Percentiles rank a stretch among this genome's conserved stretches.
Evolutionary conservation across 169 alveolate genomes (phyloP).

Genomic region (Theileria orientalis): DNA sequence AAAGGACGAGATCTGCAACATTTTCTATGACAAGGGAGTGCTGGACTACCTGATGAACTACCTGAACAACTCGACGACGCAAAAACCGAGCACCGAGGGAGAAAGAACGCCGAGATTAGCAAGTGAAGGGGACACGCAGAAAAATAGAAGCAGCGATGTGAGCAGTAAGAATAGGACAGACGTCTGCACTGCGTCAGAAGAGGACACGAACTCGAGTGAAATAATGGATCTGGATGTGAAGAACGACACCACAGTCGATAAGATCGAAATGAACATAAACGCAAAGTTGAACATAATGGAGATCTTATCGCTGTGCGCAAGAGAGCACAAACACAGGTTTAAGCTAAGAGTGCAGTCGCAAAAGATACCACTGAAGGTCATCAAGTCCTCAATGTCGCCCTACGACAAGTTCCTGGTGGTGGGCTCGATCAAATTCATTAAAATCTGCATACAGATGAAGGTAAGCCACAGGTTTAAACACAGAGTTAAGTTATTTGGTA

Average conservation of each 20-base stretch:
- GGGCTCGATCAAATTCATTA: conserved; percentile 71
- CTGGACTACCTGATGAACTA: conserved; percentile 59
- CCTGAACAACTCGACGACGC: conserved; percentile 5
- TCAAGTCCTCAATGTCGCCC: conserved; percentile 61
- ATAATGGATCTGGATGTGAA: background rate
- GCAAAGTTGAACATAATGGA: conserved; percentile 72
- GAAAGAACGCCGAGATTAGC: background rate
- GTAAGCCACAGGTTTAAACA: background rate
- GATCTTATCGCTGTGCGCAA: conserved; percentile 70
- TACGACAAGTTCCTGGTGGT: conserved; percentile 71
- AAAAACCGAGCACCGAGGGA: background rate
- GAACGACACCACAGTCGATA: background rate
- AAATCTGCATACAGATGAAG: conserved; percentile 68
- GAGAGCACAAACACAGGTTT: conserved; percentile 75
- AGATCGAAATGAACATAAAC: background rate
- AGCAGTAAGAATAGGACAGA: background rate
- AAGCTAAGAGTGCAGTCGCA: conserved; percentile 74
- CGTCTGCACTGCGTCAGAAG: background rate
- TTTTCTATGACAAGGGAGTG: conserved; percentile 76
- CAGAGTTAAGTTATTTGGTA: background rate
- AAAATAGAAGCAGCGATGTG: background rate
- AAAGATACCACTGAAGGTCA: conserved; percentile 65
- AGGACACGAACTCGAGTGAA: background rate
- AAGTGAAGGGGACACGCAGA: background rate
- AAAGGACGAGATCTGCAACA: conserved; percentile 73